phyloP scores from a whole-genome alignment of 2,329 filamentous ascomycete genomes.

The Talaromyces sp. region DNA sequence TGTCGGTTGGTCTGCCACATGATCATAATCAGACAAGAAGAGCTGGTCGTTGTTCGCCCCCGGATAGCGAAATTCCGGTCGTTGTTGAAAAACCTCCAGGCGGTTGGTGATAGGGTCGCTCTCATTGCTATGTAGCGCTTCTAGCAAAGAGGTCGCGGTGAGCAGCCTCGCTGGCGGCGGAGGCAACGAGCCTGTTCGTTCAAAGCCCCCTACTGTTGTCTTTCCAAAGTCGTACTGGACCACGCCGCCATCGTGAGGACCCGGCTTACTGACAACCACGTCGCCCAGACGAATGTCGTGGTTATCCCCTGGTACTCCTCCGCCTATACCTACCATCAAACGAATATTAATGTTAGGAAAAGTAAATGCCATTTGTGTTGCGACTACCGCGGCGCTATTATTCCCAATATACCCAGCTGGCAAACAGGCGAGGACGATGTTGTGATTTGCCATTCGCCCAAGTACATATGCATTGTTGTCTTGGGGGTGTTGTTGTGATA shows the following conservation, averaged over 20 bases:
- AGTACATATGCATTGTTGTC: neutral
- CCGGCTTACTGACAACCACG: neutral
- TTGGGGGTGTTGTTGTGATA: neutral
- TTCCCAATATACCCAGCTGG: neutral
- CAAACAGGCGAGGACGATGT: neutral
- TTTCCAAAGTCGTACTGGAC: neutral
- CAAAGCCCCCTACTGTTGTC: neutral
- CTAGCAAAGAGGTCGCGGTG: neutral
- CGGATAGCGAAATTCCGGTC: neutral
- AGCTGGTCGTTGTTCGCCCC: neutral
- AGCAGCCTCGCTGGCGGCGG: neutral
- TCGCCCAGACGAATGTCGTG: neutral
- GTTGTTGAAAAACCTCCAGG: neutral
- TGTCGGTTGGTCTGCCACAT: neutral
- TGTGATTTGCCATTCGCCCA: neutral
- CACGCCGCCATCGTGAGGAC: neutral
- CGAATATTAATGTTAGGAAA: neutral
- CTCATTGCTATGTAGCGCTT: neutral
- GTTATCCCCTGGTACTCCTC: neutral
- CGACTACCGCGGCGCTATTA: neutral
- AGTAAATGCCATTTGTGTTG: neutral
- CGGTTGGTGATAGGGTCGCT: neutral
- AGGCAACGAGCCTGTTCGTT: neutral
- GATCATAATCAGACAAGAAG: neutral
- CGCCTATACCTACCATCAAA: neutral